These are phyloP conservation scores for Ramaria sp. DNA, from an alignment of 768 basidiomycete genomes.

Conservation along the genomic window DNA sequence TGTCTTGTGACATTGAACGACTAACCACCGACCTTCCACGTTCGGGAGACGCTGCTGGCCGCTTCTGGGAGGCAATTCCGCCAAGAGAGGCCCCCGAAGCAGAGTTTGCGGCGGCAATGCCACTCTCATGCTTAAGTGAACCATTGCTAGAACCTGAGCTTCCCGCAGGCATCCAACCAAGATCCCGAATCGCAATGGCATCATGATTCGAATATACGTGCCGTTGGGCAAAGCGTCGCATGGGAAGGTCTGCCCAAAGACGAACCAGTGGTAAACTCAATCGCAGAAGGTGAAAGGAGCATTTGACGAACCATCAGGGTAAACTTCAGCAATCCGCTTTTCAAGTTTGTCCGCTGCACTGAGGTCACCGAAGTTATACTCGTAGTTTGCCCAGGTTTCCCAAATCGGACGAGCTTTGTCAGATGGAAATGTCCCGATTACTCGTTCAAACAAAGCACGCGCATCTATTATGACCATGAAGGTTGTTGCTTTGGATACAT, in stretches of 20 bases:
- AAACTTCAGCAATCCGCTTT: constrained; percentile 78
- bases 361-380: constrained; percentile 91
- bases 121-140: constrained; percentile 1
- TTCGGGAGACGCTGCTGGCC: constrained; percentile 8
- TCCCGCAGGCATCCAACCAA: constrained; percentile 48
- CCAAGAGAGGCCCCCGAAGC: constrained; percentile 12
- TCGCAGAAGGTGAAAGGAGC: background rate
- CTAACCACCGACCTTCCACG: constrained; percentile 4
- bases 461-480: constrained; percentile 51
- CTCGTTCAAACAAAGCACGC: constrained; percentile 87
- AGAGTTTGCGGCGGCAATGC: constrained; percentile 5
- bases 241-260: background rate
- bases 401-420: constrained; percentile 79
- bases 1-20: constrained; percentile 5
- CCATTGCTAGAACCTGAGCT: constrained; percentile 19
- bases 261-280: background rate
- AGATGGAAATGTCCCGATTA: constrained; percentile 59
- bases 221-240: constrained; percentile 24
- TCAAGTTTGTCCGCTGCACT: constrained; percentile 83
- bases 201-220: constrained; percentile 70
- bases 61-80: constrained; percentile 10
- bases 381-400: constrained; percentile 94
- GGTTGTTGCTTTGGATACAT: background rate
- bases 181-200: constrained; percentile 79
- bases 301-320: constrained; percentile 57